Evolutionary conservation across 441 rosid genomes (phyloP).

Genomic region (Melastoma candidum): DNA sequence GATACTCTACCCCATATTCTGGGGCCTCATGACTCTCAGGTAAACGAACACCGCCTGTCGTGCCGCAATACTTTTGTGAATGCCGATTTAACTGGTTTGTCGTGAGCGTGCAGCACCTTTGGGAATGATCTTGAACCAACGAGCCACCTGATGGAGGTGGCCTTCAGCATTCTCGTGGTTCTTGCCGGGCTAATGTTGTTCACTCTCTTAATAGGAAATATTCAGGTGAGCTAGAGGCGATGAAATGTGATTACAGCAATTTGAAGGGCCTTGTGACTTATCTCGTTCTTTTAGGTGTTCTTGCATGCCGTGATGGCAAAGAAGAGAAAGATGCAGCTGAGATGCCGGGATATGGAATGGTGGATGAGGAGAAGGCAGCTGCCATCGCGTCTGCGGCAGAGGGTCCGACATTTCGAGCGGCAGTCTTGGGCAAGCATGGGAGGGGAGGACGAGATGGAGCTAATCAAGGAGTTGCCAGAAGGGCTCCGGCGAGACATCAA

Average conservation of each 20-base stretch:
- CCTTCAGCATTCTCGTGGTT: constrained; percentile 53
- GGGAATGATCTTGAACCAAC: constrained; percentile 73
- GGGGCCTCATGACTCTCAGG: constrained; percentile 77
- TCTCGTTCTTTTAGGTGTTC: constrained; percentile 33
- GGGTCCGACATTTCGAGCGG: constrained; percentile 56
- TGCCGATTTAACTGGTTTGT: neutral
- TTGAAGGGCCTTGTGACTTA: neutral
- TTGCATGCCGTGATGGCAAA: constrained; percentile 58
- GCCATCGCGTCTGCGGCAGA: constrained; percentile 41
- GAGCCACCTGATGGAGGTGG: constrained; percentile 60
- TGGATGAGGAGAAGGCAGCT: constrained; percentile 67
- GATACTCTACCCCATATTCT: constrained; percentile 61
- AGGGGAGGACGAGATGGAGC: constrained; percentile 50
- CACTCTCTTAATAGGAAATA: constrained; percentile 64
- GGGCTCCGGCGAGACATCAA: constrained; percentile 65
- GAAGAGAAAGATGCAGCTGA: constrained; percentile 51
- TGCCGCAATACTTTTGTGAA: no score
- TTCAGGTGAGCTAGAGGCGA: constrained; percentile 34
- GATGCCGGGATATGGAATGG: constrained; percentile 64
- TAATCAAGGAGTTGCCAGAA: constrained; percentile 53
- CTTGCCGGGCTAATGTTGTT: constrained; percentile 58
- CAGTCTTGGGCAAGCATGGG: constrained; percentile 48
- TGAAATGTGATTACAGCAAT: neutral
- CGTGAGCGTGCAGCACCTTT: constrained; percentile 37
- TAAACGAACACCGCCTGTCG: constrained; percentile 4